Percentiles rank a stretch among this genome's conserved stretches.
Conservation (phyloP, 805 yeast species). For the Pichia thaimueangensis region DNA sequence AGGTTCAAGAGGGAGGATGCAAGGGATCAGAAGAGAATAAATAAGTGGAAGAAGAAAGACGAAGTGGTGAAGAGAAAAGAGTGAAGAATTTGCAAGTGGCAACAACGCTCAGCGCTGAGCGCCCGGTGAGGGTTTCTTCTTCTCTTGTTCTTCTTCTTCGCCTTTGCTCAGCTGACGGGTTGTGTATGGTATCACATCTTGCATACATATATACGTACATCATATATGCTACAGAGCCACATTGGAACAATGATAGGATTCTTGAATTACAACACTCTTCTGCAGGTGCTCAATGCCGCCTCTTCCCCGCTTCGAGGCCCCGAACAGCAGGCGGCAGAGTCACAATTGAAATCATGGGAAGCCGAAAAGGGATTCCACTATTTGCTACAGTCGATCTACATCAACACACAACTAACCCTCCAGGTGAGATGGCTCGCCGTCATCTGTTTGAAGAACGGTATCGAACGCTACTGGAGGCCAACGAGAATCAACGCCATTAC, state of each 20-base stretch:
- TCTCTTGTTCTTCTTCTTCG: too few species aligned
- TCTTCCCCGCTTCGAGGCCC: slow-evolving; percentile 43
- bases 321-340: slow-evolving; percentile 60
- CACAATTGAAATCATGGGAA: slow-evolving; percentile 67
- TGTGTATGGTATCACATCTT: too few species aligned
- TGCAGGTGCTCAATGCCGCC: slow-evolving; percentile 42
- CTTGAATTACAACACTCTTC: slow-evolving; percentile 23
- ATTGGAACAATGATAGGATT: neutral
- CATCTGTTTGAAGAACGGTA: slow-evolving; percentile 82
- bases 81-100: neutral
- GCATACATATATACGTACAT: too few species aligned
- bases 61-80: slow-evolving; percentile 4
- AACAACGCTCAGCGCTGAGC: too few species aligned
- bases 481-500: slow-evolving; percentile 46
- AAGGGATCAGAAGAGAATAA: neutral
- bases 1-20: neutral
- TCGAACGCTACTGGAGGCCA: slow-evolving; percentile 79
- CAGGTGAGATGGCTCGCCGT: slow-evolving; percentile 82
- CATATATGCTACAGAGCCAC: too few species aligned
- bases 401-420: slow-evolving; percentile 50
- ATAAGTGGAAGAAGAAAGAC: neutral
- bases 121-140: too few species aligned
- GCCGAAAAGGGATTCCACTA: slow-evolving; percentile 34
- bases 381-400: slow-evolving; percentile 44
- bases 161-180: too few species aligned